A percentile compares a stretch with the other conserved stretches of the same genome.
Conservation (phyloP, 305 asterid species). For the Fraxinus latifolia region DNA sequence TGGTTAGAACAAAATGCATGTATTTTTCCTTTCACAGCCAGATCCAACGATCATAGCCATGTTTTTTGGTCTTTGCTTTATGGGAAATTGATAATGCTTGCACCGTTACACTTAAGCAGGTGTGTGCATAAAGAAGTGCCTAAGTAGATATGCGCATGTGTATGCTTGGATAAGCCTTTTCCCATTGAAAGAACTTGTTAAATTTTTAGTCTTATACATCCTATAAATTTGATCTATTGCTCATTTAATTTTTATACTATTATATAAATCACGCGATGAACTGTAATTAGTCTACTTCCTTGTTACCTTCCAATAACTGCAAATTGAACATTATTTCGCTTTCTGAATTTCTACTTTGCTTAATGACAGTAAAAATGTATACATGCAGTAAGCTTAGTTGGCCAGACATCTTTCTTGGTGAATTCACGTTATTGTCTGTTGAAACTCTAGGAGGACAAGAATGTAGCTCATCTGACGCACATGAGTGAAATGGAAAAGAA, state of each 20-base stretch:
- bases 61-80: not conserved
- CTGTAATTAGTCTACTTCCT: not conserved
- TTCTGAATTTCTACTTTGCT: not conserved
- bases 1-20: not conserved
- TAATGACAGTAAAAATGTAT: slow-evolving; percentile 1
- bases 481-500: slow-evolving; percentile 96
- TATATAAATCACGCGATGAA: not conserved
- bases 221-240: not conserved
- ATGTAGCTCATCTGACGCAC: slow-evolving; percentile 88
- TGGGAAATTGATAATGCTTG: not conserved
- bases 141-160: not conserved
- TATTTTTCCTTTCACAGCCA: not conserved
- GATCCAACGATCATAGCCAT: not conserved
- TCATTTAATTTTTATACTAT: not conserved
- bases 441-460: slow-evolving; percentile 75
- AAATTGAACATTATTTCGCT: not conserved
- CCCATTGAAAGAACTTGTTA: not conserved
- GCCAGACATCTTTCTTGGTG: not conserved
- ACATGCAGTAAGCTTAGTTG: slow-evolving; percentile 10
- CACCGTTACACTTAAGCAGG: not conserved
- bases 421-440: slow-evolving; percentile 23
- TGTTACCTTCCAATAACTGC: not conserved
- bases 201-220: not conserved
- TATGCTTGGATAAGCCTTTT: not conserved
- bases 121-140: not conserved